A percentile compares a stretch with the other conserved stretches of the same genome.
phyloP scores from a whole-genome alignment of 352 stramenopile genomes.

The Peronospora farinosa region DNA sequence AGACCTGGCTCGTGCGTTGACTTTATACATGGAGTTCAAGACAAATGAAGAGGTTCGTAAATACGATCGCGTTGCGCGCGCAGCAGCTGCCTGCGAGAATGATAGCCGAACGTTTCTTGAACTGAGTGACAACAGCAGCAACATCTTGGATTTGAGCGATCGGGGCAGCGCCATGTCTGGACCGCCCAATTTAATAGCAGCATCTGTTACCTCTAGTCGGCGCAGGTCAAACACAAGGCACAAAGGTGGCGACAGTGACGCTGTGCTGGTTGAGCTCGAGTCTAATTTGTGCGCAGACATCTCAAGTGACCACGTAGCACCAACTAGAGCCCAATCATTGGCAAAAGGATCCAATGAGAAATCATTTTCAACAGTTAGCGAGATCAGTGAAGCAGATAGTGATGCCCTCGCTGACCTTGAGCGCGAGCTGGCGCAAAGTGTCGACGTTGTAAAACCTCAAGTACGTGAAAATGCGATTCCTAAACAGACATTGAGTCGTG shows the following conservation, averaged over 20 bases:
- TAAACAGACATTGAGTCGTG: constrained; percentile 1
- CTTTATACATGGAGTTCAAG: constrained; percentile 25
- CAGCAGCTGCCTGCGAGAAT: constrained; percentile 17
- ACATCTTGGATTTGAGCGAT: constrained; percentile 11
- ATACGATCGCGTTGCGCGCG: constrained; percentile 14
- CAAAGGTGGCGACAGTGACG: constrained; percentile 15
- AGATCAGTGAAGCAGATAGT: constrained; percentile 26
- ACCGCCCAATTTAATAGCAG: constrained; percentile 5
- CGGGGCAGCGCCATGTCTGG: constrained; percentile 7
- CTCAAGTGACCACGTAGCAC: constrained; percentile 5
- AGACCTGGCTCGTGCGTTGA: constrained; percentile 15
- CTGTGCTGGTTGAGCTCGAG: constrained; percentile 23
- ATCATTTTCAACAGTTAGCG: neutral
- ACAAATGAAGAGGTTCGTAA: constrained; percentile 17
- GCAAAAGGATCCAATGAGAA: constrained; percentile 3
- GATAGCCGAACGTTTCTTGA: constrained; percentile 10
- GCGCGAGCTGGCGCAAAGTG: constrained; percentile 33
- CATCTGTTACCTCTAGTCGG: constrained; percentile 7
- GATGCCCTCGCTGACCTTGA: constrained; percentile 41
- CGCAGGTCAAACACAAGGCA: neutral
- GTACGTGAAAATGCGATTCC: neutral
- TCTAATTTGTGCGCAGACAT: constrained; percentile 22
- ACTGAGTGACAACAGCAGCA: constrained; percentile 5
- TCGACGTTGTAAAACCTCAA: constrained; percentile 6
- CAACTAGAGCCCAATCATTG: neutral